These are phyloP conservation scores for Crithidia sp. DNA, from an alignment of 208 protist species.

Conservation along the genomic window DNA sequence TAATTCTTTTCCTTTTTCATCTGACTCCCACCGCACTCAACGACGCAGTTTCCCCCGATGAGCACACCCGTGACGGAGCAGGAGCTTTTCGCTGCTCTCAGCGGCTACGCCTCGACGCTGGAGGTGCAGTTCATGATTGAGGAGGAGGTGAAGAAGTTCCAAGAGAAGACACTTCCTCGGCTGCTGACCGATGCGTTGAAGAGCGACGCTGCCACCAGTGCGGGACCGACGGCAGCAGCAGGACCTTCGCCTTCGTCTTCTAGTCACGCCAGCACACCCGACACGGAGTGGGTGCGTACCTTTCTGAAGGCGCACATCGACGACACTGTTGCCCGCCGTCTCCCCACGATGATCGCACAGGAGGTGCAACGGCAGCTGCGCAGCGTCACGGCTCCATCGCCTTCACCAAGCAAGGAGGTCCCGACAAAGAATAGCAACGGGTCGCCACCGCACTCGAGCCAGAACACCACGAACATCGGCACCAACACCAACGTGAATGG, in stretches of 20 bases:
- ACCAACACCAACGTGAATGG: background rate
- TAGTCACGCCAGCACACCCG: background rate
- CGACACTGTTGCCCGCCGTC: constrained; percentile 12
- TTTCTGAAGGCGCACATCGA: constrained; percentile 38
- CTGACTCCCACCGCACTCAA: background rate
- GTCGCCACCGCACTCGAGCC: background rate
- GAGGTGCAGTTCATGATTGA: constrained; percentile 78
- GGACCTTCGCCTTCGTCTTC: background rate
- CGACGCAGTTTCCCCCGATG: background rate
- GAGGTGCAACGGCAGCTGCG: constrained; percentile 44
- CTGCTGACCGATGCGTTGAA: constrained; percentile 2
- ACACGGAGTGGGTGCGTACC: constrained; percentile 39
- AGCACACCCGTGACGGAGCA: constrained; percentile 23
- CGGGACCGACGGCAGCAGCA: too few relatives aligned
- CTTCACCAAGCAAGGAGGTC: too few relatives aligned
- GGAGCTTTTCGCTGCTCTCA: constrained; percentile 45
- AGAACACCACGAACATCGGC: background rate
- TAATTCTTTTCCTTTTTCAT: background rate
- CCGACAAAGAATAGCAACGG: background rate
- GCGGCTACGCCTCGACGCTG: constrained; percentile 49
- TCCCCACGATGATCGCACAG: constrained; percentile 30
- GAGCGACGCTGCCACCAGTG: too few relatives aligned
- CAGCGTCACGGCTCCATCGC: background rate
- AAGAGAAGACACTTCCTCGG: constrained; percentile 30
- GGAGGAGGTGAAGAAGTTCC: constrained; percentile 41